Percentiles rank a stretch among this genome's conserved stretches.
Evolutionary conservation across 2,329 filamentous ascomycete genomes (phyloP).

Genomic region (Claviceps cyperi): DNA sequence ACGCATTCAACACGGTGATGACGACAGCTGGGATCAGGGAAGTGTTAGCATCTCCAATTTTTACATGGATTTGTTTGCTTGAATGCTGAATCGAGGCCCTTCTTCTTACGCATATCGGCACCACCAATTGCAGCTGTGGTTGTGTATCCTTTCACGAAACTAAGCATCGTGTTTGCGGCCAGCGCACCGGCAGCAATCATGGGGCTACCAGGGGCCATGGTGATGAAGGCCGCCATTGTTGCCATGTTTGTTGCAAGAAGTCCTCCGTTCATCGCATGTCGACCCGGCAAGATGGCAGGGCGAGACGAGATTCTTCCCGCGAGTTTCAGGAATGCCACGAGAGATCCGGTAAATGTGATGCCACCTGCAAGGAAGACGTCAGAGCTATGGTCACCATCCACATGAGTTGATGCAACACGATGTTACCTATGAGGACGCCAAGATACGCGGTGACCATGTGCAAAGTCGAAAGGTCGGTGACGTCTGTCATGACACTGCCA

Average conservation of each 20-base stretch:
- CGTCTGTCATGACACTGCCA: slow-evolving; percentile 66
- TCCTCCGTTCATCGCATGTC: slow-evolving; percentile 60
- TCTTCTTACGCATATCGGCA: slow-evolving; percentile 63
- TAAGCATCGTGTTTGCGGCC: slow-evolving; percentile 60
- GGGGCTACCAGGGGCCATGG: slow-evolving; percentile 67
- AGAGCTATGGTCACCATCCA: neutral
- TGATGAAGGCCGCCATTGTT: slow-evolving; percentile 72
- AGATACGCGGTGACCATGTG: slow-evolving; percentile 79
- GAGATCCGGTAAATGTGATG: slow-evolving; percentile 80
- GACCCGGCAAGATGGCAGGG: slow-evolving; percentile 56
- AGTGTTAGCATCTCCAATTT: slow-evolving; percentile 5
- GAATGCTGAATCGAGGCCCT: too few relatives aligned
- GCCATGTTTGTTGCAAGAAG: slow-evolving; percentile 64
- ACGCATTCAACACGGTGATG: slow-evolving; percentile 81
- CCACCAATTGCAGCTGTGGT: slow-evolving; percentile 81
- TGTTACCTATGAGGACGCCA: slow-evolving; percentile 61
- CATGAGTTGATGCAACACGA: neutral
- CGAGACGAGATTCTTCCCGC: slow-evolving; percentile 69
- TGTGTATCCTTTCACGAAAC: slow-evolving; percentile 75
- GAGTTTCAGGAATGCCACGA: slow-evolving; percentile 81
- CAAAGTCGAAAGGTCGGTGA: slow-evolving; percentile 56
- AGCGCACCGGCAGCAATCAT: slow-evolving; percentile 66
- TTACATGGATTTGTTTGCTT: neutral
- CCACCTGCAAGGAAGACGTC: slow-evolving; percentile 33
- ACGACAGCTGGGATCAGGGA: slow-evolving; percentile 43